Conservation (phyloP, 768 basidiomycete species). For the Obba rivulosa region DNA sequence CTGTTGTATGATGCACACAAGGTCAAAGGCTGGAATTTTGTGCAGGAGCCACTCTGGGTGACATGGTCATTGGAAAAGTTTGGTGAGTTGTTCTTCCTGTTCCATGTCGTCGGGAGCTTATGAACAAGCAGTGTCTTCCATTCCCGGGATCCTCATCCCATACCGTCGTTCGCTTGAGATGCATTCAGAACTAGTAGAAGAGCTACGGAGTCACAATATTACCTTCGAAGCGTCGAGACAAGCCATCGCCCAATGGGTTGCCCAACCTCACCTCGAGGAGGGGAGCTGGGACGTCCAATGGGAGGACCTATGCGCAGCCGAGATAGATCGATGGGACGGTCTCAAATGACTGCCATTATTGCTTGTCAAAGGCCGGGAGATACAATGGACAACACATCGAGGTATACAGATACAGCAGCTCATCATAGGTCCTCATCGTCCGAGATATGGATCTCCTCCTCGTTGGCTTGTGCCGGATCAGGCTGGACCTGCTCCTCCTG, state of each 20-base stretch:
- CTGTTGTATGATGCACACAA: conserved; percentile 66
- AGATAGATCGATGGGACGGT: conserved; percentile 66
- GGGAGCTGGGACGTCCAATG: conserved; percentile 65
- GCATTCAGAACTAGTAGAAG: conserved; percentile 51
- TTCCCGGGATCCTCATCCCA: conserved; percentile 51
- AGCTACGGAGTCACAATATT: conserved; percentile 56
- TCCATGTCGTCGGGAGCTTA: background rate
- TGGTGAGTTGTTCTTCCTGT: conserved; percentile 36
- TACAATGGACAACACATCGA: conserved; percentile 12
- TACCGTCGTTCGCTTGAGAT: conserved; percentile 64
- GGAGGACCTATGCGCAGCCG: conserved; percentile 76
- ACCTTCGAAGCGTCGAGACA: conserved; percentile 67
- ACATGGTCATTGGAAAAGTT: conserved; percentile 82
- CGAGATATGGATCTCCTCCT: conserved; percentile 84
- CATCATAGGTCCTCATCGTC: conserved; percentile 65
- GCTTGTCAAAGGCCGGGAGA: background rate
- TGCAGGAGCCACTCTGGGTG: conserved; percentile 69
- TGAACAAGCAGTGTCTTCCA: conserved; percentile 41
- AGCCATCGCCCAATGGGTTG: conserved; percentile 60
- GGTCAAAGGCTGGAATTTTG: conserved; percentile 69
- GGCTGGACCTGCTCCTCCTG: conserved; percentile 32
- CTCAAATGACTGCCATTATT: background rate
- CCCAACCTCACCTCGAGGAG: conserved; percentile 63
- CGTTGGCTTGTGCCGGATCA: conserved; percentile 42
- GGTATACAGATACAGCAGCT: conserved; percentile 7